phyloP scores from a whole-genome alignment of 495 filamentous ascomycete genomes.

The Annulohypoxylon bovei region DNA sequence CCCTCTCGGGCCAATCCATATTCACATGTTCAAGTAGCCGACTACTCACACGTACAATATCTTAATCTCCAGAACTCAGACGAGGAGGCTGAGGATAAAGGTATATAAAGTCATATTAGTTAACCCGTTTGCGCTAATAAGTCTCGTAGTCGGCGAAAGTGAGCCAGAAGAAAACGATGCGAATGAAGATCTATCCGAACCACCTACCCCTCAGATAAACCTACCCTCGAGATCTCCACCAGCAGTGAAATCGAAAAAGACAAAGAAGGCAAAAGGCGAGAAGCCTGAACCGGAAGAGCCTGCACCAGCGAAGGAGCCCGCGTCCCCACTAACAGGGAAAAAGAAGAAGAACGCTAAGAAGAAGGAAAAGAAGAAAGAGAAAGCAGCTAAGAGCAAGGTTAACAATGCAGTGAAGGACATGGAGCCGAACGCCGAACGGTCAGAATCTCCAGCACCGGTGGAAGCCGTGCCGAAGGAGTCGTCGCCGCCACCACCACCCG shows the following conservation, averaged over 20 bases:
- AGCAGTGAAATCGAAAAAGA: slow-evolving; percentile 24
- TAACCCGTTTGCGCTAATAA: slow-evolving; percentile 26
- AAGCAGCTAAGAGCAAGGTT: slow-evolving; percentile 38
- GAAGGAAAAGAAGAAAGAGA: slow-evolving; percentile 31
- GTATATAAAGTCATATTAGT: slow-evolving; percentile 32
- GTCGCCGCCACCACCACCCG: slow-evolving; percentile 10
- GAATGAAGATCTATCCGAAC: slow-evolving; percentile 25
- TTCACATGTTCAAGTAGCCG: slow-evolving; percentile 51
- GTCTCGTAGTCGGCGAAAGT: slow-evolving; percentile 23
- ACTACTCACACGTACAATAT: slow-evolving; percentile 53
- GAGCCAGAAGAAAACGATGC: slow-evolving; percentile 30
- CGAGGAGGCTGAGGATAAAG: slow-evolving; percentile 46
- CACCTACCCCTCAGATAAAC: background rate
- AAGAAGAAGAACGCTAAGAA: slow-evolving; percentile 32
- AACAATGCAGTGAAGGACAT: slow-evolving; percentile 46
- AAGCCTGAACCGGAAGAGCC: slow-evolving; percentile 21
- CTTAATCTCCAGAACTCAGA: slow-evolving; percentile 48
- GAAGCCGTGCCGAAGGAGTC: slow-evolving; percentile 29
- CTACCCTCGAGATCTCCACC: slow-evolving; percentile 10
- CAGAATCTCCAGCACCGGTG: slow-evolving; percentile 25
- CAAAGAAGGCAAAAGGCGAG: slow-evolving; percentile 33
- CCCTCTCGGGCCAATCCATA: slow-evolving; percentile 49
- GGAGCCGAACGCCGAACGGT: slow-evolving; percentile 44
- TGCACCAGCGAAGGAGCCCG: slow-evolving; percentile 5
- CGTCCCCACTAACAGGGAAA: slow-evolving; percentile 2